These are phyloP conservation scores for Farysia itapuensis DNA, from an alignment of 1,284 basidiomycete genomes.

Conservation along the genomic window DNA sequence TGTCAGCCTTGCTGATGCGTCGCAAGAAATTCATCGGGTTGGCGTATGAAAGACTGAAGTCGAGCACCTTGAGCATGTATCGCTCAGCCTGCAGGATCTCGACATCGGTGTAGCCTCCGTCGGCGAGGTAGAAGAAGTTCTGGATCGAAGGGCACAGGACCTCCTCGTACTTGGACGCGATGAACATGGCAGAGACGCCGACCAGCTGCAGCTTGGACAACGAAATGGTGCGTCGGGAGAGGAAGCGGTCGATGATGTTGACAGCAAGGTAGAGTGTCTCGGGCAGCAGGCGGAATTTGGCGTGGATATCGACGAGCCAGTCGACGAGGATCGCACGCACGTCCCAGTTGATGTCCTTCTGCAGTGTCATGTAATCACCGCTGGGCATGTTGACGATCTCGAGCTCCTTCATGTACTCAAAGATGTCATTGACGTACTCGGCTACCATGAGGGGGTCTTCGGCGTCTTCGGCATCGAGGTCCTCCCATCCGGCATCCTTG, in stretches of 20 bases:
- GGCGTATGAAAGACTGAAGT: conserved; percentile 88
- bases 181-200: conserved; percentile 88
- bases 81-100: conserved; percentile 71
- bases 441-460: conserved; percentile 95
- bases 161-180: conserved; percentile 94
- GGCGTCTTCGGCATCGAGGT: conserved; percentile 88
- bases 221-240: conserved; percentile 84
- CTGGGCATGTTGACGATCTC: conserved; percentile 63
- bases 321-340: conserved; percentile 84
- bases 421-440: conserved; percentile 93
- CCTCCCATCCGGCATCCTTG: conserved; percentile 70
- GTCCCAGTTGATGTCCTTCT: conserved; percentile 57
- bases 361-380: conserved; percentile 53
- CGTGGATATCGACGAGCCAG: conserved; percentile 95
- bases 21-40: conserved; percentile 91
- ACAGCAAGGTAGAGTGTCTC: conserved; percentile 93
- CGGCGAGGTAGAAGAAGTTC: conserved; percentile 70
- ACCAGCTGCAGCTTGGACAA: conserved; percentile 92
- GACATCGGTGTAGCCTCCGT: conserved; percentile 55
- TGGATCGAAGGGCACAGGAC: conserved; percentile 84
- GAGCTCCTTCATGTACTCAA: conserved; percentile 80
- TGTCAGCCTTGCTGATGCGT: conserved; percentile 63
- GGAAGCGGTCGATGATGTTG: conserved; percentile 96
- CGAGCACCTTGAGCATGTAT: conserved; percentile 86
- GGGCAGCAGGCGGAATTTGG: conserved; percentile 87